phyloP scores from a whole-genome alignment of 2,329 filamentous ascomycete species.

The Colletotrichum sp. region DNA sequence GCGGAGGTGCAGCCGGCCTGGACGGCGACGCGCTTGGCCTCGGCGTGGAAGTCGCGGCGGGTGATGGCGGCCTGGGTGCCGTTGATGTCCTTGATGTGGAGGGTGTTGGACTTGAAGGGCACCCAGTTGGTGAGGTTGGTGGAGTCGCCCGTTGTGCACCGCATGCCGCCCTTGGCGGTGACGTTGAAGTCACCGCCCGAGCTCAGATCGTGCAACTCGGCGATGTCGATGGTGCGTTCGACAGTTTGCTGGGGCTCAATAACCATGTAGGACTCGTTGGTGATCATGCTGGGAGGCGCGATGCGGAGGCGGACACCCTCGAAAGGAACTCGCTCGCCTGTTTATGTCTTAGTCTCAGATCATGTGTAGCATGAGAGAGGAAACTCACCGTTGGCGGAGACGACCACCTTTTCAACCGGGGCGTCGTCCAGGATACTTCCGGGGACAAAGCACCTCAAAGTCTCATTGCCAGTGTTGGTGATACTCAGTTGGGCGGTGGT shows the following conservation, averaged over 20 bases:
- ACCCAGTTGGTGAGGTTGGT: constrained; percentile 56
- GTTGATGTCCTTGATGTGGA: constrained; percentile 59
- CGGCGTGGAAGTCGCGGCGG: constrained; percentile 44
- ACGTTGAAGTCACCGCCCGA: constrained; percentile 56
- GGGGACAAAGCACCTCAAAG: constrained; percentile 51
- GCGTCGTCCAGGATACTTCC: constrained; percentile 52
- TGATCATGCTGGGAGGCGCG: constrained; percentile 39
- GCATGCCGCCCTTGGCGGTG: constrained; percentile 56
- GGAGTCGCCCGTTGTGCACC: constrained; percentile 52
- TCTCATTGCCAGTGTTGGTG: constrained; percentile 48
- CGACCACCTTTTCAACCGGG: constrained; percentile 52
- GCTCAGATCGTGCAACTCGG: constrained; percentile 52
- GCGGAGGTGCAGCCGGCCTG: constrained; percentile 55
- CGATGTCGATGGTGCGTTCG: constrained; percentile 54
- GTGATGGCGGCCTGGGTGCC: constrained; percentile 54
- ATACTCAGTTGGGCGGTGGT: constrained; percentile 50
- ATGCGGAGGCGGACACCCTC: constrained; percentile 55
- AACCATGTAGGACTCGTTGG: constrained; percentile 48
- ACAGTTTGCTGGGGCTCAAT: constrained; percentile 50
- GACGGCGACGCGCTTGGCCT: constrained; percentile 49
- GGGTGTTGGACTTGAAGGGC: constrained; percentile 59
- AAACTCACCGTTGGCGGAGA: constrained; percentile 45
- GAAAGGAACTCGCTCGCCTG: constrained; percentile 33
- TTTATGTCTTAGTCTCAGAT: neutral
- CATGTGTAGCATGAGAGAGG: neutral